These are phyloP conservation scores for Leccinum subrobustum DNA, from an alignment of 1,284 basidiomycete genomes.

Conservation along the genomic window DNA sequence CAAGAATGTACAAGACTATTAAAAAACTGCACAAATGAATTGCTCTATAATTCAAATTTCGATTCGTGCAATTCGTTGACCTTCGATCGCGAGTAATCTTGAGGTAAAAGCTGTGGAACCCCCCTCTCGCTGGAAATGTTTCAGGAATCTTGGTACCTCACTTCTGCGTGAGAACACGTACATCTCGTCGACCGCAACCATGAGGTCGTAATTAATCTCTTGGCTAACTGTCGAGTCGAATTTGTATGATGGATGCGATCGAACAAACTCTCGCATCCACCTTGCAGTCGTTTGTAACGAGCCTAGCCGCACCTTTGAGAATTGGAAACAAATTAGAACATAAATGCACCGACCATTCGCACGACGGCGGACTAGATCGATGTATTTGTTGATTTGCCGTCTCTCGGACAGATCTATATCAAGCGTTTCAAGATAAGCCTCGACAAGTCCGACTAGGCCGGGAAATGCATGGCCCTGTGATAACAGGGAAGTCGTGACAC, in stretches of 20 bases:
- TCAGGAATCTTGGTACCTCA: constrained; percentile 12
- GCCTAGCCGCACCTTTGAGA: constrained; percentile 44
- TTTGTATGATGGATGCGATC: constrained; percentile 87
- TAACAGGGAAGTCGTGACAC: constrained; percentile 6
- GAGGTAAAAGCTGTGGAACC: constrained; percentile 64
- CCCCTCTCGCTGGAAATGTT: constrained; percentile 61
- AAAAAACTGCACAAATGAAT: background rate
- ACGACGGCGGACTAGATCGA: constrained; percentile 77
- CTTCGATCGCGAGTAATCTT: constrained; percentile 43
- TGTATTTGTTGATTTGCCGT: constrained; percentile 71
- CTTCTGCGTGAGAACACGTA: constrained; percentile 41
- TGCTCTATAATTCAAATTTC: constrained; percentile 24
- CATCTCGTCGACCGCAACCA: constrained; percentile 89
- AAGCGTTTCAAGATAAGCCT: constrained; percentile 85
- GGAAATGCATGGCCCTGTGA: constrained; percentile 67
- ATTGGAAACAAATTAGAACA: background rate
- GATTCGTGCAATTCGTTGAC: constrained; percentile 29
- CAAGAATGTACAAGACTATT: background rate
- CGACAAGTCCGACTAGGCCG: constrained; percentile 83
- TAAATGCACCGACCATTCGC: constrained; percentile 65
- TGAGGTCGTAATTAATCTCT: constrained; percentile 93
- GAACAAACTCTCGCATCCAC: constrained; percentile 93
- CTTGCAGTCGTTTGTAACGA: constrained; percentile 86
- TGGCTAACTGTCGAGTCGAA: constrained; percentile 88
- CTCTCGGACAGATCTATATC: constrained; percentile 72